phyloP scores from a whole-genome alignment of 257 asterid genomes.

The Pogostemon cablin region DNA sequence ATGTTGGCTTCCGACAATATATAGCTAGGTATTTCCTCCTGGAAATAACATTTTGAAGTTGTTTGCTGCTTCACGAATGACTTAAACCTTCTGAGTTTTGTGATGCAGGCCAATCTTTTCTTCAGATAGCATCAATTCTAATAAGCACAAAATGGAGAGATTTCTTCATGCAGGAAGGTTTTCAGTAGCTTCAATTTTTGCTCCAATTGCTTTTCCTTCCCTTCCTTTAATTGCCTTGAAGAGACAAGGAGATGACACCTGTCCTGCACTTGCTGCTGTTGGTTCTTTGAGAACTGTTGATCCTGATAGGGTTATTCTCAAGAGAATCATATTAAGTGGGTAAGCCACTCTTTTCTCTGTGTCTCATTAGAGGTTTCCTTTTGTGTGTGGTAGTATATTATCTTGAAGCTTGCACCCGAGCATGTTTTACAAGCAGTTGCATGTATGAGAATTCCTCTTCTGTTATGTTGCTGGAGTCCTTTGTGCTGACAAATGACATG shows the following conservation, averaged over 20 bases:
- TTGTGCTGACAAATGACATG: too few relatives aligned
- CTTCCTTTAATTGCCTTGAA: constrained; percentile 82
- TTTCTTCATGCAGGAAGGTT: constrained; percentile 91
- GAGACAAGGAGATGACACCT: constrained; percentile 52
- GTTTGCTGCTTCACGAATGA: neutral
- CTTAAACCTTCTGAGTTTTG: constrained; percentile 25
- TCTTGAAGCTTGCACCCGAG: neutral
- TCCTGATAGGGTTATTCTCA: constrained; percentile 79
- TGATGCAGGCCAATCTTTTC: constrained; percentile 82
- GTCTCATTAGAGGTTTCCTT: neutral
- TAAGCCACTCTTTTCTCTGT: constrained; percentile 39
- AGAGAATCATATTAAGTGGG: constrained; percentile 95
- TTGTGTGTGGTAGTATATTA: neutral
- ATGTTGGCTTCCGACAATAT: constrained; percentile 95
- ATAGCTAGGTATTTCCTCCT: constrained; percentile 54
- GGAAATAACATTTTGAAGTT: neutral
- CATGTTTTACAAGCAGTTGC: neutral
- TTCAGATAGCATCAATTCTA: constrained; percentile 71
- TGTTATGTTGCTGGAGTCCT: too few relatives aligned
- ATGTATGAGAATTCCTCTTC: too few relatives aligned
- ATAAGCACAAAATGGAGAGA: constrained; percentile 96
- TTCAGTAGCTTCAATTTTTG: constrained; percentile 84
- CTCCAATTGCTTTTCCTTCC: constrained; percentile 80
- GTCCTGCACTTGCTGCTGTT: constrained; percentile 76
- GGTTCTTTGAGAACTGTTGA: constrained; percentile 86